phyloP scores from a whole-genome alignment of 805 yeast species.

The Nakazawaea ishiwadae region DNA sequence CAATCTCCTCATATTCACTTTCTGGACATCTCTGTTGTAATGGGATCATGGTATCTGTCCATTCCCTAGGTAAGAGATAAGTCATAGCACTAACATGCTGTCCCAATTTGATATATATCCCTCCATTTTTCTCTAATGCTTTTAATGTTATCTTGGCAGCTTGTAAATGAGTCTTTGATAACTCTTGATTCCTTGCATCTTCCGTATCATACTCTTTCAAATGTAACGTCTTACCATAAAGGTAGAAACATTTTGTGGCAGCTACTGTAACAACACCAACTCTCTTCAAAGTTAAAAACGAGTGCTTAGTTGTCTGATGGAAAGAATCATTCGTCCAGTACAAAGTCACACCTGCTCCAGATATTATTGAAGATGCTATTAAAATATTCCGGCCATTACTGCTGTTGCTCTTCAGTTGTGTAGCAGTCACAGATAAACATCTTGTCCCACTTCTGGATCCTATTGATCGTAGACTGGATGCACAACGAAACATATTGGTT shows the following conservation, averaged over 20 bases:
- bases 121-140: slow-evolving; percentile 85
- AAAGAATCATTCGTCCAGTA: slow-evolving; percentile 34
- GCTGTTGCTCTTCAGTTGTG: background rate
- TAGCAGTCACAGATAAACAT: background rate
- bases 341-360: slow-evolving; percentile 13
- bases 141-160: slow-evolving; percentile 77
- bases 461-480: too few species aligned
- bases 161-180: slow-evolving; percentile 61
- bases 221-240: slow-evolving; percentile 57
- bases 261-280: slow-evolving; percentile 64
- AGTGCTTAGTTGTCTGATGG: slow-evolving; percentile 30
- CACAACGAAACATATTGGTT: too few species aligned
- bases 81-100: slow-evolving; percentile 93
- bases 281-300: slow-evolving; percentile 38
- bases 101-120: slow-evolving; percentile 89
- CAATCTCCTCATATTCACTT: slow-evolving; percentile 66
- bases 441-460: too few species aligned
- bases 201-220: slow-evolving; percentile 33
- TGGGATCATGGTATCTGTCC: slow-evolving; percentile 95
- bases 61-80: slow-evolving; percentile 82
- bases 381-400: background rate
- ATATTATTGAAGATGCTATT: background rate
- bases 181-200: slow-evolving; percentile 46
- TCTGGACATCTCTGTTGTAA: slow-evolving; percentile 87
- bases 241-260: slow-evolving; percentile 64